Percentiles rank a stretch among this genome's conserved stretches.
phyloP scores from a whole-genome alignment of 495 filamentous ascomycete genomes.

The Cercophora newfieldiana region DNA sequence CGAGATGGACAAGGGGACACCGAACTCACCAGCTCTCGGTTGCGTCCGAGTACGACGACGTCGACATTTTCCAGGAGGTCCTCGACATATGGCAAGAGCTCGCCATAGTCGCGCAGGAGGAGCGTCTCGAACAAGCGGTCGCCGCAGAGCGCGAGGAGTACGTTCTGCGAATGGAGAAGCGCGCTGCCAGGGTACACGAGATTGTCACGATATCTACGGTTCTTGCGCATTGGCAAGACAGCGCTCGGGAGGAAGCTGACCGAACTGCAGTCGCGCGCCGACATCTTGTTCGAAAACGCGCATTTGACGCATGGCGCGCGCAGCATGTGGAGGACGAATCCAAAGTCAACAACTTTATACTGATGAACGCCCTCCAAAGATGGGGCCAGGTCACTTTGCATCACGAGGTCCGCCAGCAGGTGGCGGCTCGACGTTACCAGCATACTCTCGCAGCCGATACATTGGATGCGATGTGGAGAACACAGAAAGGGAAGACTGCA shows the following conservation, averaged over 20 bases:
- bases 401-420: constrained; percentile 30
- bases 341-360: constrained; percentile 66
- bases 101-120: constrained; percentile 8
- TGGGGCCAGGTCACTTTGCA: constrained; percentile 31
- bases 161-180: constrained; percentile 32
- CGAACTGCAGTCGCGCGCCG: constrained; percentile 62
- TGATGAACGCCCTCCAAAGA: constrained; percentile 45
- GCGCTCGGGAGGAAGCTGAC: constrained; percentile 31
- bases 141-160: constrained; percentile 25
- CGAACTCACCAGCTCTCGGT: constrained; percentile 12
- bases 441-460: constrained; percentile 12
- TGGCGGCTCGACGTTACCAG: constrained; percentile 23
- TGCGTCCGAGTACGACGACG: constrained; percentile 24
- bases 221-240: constrained; percentile 26
- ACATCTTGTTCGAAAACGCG: constrained; percentile 69
- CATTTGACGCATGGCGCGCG: constrained; percentile 75
- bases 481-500: constrained; percentile 26
- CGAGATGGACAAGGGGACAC: constrained; percentile 10
- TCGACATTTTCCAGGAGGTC: constrained; percentile 26
- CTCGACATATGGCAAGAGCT: constrained; percentile 32
- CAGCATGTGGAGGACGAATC: constrained; percentile 72
- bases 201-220: constrained; percentile 28
- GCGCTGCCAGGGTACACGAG: constrained; percentile 33
- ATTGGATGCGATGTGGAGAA: constrained; percentile 24
- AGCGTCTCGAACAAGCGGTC: constrained; percentile 20